Evolutionary conservation across 495 filamentous ascomycete species (phyloP).

Genomic region (Tuber calosporum): DNA sequence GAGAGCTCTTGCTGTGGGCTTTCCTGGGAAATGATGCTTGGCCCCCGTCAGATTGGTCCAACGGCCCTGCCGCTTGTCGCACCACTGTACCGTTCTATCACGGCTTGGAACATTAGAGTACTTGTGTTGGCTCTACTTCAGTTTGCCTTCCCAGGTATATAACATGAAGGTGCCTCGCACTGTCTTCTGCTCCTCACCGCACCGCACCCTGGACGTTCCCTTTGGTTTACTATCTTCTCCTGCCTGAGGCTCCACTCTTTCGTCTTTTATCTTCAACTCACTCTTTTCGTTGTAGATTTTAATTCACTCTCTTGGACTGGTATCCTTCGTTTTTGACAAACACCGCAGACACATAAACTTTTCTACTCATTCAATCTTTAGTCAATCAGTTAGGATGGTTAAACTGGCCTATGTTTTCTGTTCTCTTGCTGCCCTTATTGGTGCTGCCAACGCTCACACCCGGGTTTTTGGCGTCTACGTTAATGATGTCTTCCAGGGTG

Average conservation of each 20-base stretch:
- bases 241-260: slow-evolving; percentile 30
- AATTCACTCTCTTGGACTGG: slow-evolving; percentile 23
- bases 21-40: not conserved
- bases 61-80: not conserved
- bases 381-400: slow-evolving; percentile 42
- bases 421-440: slow-evolving; percentile 41
- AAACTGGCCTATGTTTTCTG: slow-evolving; percentile 40
- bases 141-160: slow-evolving; percentile 6
- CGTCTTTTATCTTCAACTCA: slow-evolving; percentile 23
- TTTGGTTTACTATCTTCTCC: slow-evolving; percentile 17
- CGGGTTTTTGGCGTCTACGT: slow-evolving; percentile 46
- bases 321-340: slow-evolving; percentile 27
- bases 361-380: not conserved
- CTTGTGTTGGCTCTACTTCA: not conserved
- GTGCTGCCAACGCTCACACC: slow-evolving; percentile 46
- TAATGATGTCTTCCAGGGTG: slow-evolving; percentile 48
- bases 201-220: slow-evolving; percentile 18
- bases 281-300: slow-evolving; percentile 37
- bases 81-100: not conserved
- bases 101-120: not conserved
- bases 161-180: slow-evolving; percentile 14
- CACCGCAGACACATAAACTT: not conserved
- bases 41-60: not conserved
- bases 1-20: not conserved
- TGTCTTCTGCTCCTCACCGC: slow-evolving; percentile 13